Base-by-base conservation (phyloP, 495 filamentous ascomycete genomes). In the Podospora tetraspora region DNA sequence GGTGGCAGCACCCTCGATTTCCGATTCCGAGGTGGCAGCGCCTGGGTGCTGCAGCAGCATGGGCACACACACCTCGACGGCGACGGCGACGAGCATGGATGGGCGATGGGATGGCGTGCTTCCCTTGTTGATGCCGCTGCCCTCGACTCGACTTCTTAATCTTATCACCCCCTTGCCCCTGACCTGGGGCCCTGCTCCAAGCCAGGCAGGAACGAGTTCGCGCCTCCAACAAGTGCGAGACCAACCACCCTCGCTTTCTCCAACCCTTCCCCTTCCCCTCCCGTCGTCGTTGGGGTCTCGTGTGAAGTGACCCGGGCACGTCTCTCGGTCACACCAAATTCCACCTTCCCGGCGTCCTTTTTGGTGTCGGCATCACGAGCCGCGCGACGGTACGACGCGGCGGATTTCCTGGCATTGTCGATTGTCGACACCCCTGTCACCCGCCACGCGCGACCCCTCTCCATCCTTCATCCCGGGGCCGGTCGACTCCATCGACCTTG, bases 371-470 rank as follows among this genome's bases (percentile, higher is more conserved):
- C 58, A 57, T 59, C 59, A 24, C 57, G 29, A 66, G 60, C 57
- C 64, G 30, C 64, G 21, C n/a, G 58, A 56, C 30, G 27, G 65
- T 66, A 30, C 65, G 37, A 61, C 65, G 25, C 57, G 65, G 65
- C 57, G 37, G 34, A 34, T 65, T 66, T 29, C 57, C 59, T 60
- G 59, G 23, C 59, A 16, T 59, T 59, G 13, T 66, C 25, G 57
- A 52, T 52, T 25, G 58, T 43, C 12, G 57, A 57, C 29, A 43
- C 65, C 65, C 65, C 57, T 66, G 65, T 66, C 65, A 29, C 57
- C 32, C 58, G 32, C 65, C 19, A 29, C 64, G 65, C 57, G 63
- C 64, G 32, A 19, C 65, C 57, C 65, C 65, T 66, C 65, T 43
- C 29, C 8, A 30, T 30, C 27, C 27, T 27, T 5, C 27, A 27